Percentiles rank a stretch among this genome's conserved stretches.
phyloP scores from a whole-genome alignment of 495 filamentous ascomycete genomes.

The Terfezia claveryi region DNA sequence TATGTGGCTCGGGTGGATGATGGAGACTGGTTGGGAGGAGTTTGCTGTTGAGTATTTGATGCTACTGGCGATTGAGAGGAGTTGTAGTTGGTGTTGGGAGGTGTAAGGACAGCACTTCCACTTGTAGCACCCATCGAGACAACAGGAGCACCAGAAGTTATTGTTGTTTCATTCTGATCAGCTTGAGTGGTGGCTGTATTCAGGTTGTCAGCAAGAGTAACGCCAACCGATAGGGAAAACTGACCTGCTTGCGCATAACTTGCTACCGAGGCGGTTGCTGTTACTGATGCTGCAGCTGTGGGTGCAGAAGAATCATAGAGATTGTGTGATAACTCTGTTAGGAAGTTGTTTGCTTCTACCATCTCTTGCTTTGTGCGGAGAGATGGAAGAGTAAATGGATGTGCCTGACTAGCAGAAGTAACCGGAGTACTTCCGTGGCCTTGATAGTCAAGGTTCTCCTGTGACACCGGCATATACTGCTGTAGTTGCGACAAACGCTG shows the following conservation, averaged over 20 bases:
- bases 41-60: slow-evolving; percentile 28
- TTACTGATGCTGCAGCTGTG: slow-evolving; percentile 51
- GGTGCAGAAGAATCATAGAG: slow-evolving; percentile 60
- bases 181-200: background rate
- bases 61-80: slow-evolving; percentile 54
- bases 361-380: slow-evolving; percentile 83
- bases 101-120: slow-evolving; percentile 69
- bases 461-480: slow-evolving; percentile 8
- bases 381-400: slow-evolving; percentile 56
- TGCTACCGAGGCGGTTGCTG: slow-evolving; percentile 44
- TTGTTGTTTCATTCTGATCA: background rate
- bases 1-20: slow-evolving; percentile 47
- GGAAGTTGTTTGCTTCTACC: slow-evolving; percentile 70
- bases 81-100: slow-evolving; percentile 62
- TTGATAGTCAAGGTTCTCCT: slow-evolving; percentile 15
- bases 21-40: slow-evolving; percentile 44
- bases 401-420: slow-evolving; percentile 14
- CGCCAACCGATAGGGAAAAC: background rate
- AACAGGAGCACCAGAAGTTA: slow-evolving; percentile 17
- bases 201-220: background rate
- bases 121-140: slow-evolving; percentile 22
- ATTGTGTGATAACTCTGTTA: slow-evolving; percentile 84
- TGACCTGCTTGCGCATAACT: slow-evolving; percentile 31
- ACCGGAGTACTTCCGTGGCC: slow-evolving; percentile 11
- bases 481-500: slow-evolving; percentile 17